Evolutionary conservation across 2,329 filamentous ascomycete genomes (phyloP).

Genomic region (Penicillium sclerotigenum): DNA sequence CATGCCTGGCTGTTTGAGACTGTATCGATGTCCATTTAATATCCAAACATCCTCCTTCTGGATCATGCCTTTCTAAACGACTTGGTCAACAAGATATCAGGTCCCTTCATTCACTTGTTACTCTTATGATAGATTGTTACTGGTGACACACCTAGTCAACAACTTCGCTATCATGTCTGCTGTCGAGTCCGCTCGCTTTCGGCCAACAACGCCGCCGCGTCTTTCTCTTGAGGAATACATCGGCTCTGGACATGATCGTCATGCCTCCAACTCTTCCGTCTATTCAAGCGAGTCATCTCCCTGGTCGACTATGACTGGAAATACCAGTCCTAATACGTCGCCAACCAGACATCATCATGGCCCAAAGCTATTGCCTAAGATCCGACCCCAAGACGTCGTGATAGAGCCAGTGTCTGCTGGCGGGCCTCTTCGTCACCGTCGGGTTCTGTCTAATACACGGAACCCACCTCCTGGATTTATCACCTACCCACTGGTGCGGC

Average conservation of each 20-base stretch:
- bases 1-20: constrained; percentile 19
- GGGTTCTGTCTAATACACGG: constrained; percentile 53
- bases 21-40: constrained; percentile 38
- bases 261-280: constrained; percentile 63
- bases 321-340: constrained; percentile 66
- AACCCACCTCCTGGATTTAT: constrained; percentile 50
- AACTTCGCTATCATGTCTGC: constrained; percentile 41
- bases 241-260: constrained; percentile 54
- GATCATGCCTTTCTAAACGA: constrained; percentile 21
- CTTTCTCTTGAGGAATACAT: constrained; percentile 33
- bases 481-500: constrained; percentile 48
- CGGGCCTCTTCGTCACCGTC: constrained; percentile 56
- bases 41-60: constrained; percentile 27
- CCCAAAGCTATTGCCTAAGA: constrained; percentile 77
- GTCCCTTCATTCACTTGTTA: constrained; percentile 20
- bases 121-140: constrained; percentile 13
- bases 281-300: constrained; percentile 66
- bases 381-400: constrained; percentile 77
- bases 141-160: constrained; percentile 16
- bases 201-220: constrained; percentile 46
- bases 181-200: constrained; percentile 42
- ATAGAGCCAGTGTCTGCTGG: constrained; percentile 56
- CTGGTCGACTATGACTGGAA: constrained; percentile 65
- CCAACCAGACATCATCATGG: constrained; percentile 72
- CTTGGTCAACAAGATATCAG: constrained; percentile 3